Base-by-base conservation (phyloP, 2,329 filamentous ascomycete genomes). In the Aspergillus glaucus region DNA sequence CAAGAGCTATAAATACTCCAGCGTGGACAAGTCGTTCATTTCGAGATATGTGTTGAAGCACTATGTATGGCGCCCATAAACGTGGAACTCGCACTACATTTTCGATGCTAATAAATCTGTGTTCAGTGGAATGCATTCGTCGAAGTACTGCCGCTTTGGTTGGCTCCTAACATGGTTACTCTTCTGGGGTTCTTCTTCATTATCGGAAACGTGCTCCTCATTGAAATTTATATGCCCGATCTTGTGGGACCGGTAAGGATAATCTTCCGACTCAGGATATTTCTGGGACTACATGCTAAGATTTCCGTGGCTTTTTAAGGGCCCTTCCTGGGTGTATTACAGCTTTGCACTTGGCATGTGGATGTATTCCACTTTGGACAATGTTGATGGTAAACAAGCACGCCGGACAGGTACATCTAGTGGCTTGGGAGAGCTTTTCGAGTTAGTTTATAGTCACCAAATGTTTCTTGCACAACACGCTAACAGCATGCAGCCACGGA, bases 331-430 rank as follows among this genome's bases (percentile, higher is more conserved):
- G 92, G 71, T 97, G 17, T 97, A 95, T 75, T 94, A 88, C 67
- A 95, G 89, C 72, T 97, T 97, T 69, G 92, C 91, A 1, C 81
- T 95, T 56, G 93, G 93, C 37, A 79, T 98, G 50, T 98, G 95
- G 86, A 93, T 95, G 88, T 85, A 97, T 72, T 94, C 93, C 60
- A 98, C 93, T 12, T 91, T 98, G 86, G 93, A 98, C 76, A 98
- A 98, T 69, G 86, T 97, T 55, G 93, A 98, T 69, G 93, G 93
- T 59, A 98, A 98, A 74, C 93, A 98, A 75, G 93, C 93, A 50
- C 81, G 93, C 55, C 81, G 93, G 62, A 98, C 93, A 3, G 91
- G 92, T 46, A 96, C 92, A 3, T 97, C 92, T 26, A 96, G 90
- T 66, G 89, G 89, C 1, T 79, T 98, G 22, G 93, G 93, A 59